Conservation (phyloP, 73 alveolate species). For the Paramecium sexaurelia region DNA sequence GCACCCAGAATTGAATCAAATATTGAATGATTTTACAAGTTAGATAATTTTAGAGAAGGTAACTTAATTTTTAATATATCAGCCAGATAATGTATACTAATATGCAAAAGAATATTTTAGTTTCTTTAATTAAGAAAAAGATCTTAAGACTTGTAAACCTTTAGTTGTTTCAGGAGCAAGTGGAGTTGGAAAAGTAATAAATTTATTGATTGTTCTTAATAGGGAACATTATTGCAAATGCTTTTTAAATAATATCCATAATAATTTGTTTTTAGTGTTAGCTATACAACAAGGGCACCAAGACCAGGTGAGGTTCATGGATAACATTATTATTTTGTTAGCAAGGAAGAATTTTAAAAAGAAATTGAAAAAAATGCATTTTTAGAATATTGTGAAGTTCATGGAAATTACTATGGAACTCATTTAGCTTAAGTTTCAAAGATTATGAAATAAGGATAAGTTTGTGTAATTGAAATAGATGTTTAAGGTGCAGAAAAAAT, state of each 20-base stretch:
- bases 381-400: slow-evolving; percentile 72
- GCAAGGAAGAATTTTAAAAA: slow-evolving; percentile 74
- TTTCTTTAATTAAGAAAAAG: slow-evolving; percentile 58
- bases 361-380: slow-evolving; percentile 69
- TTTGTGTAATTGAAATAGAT: slow-evolving; percentile 71
- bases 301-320: slow-evolving; percentile 85
- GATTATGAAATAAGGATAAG: slow-evolving; percentile 40
- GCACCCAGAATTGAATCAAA: slow-evolving; percentile 30
- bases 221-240: slow-evolving; percentile 77
- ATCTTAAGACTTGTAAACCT: neutral
- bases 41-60: slow-evolving; percentile 1
- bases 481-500: slow-evolving; percentile 72
- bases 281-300: slow-evolving; percentile 81
- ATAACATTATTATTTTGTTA: slow-evolving; percentile 76
- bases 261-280: slow-evolving; percentile 73
- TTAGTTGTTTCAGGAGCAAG: slow-evolving; percentile 82
- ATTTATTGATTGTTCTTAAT: neutral
- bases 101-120: slow-evolving; percentile 48
- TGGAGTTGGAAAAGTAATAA: slow-evolving; percentile 80
- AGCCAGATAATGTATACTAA: slow-evolving; percentile 52
- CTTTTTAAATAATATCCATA: slow-evolving; percentile 73
- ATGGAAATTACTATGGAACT: slow-evolving; percentile 72
- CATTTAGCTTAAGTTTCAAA: slow-evolving; percentile 65
- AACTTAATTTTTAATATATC: neutral
- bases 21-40: slow-evolving; percentile 51